Conservation (phyloP, 192 early-diverging fungal species). For the Coemansia sp. region DNA sequence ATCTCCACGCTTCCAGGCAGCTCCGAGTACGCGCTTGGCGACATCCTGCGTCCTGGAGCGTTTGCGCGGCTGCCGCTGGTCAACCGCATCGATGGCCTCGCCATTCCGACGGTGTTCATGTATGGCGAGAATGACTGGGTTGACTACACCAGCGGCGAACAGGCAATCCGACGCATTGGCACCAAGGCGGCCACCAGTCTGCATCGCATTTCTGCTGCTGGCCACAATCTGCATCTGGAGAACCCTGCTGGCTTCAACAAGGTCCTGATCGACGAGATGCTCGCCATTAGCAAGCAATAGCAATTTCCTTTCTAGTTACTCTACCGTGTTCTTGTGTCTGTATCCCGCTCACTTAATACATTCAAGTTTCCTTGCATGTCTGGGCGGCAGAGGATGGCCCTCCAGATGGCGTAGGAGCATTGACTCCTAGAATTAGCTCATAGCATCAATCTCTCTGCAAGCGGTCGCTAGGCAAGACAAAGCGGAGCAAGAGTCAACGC, state of each 20-base stretch:
- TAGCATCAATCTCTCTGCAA: too few relatives aligned
- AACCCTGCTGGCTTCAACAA: slow-evolving; percentile 76
- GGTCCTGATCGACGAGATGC: slow-evolving; percentile 59
- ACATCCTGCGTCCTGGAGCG: slow-evolving; percentile 77
- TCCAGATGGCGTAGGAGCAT: too few relatives aligned
- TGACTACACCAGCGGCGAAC: slow-evolving; percentile 73
- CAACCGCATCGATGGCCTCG: slow-evolving; percentile 59
- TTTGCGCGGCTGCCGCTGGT: slow-evolving; percentile 79
- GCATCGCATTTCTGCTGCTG: slow-evolving; percentile 59
- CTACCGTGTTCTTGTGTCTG: background rate
- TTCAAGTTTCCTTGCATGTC: background rate
- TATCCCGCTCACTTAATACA: background rate
- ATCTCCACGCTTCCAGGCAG: slow-evolving; percentile 74
- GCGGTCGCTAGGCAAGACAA: too few relatives aligned
- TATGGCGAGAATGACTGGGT: slow-evolving; percentile 91
- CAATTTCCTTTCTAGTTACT: background rate
- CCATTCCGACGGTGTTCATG: slow-evolving; percentile 76
- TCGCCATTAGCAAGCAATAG: slow-evolving; percentile 6
- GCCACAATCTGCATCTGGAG: slow-evolving; percentile 88
- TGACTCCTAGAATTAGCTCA: too few relatives aligned
- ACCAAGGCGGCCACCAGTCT: slow-evolving; percentile 37
- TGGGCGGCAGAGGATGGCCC: too few relatives aligned
- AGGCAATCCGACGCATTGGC: slow-evolving; percentile 63
- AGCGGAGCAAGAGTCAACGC: too few relatives aligned
- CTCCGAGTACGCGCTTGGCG: slow-evolving; percentile 80